Conservation (phyloP, 176 grass and related monocot species). For the Urochloa ruziziensis region DNA sequence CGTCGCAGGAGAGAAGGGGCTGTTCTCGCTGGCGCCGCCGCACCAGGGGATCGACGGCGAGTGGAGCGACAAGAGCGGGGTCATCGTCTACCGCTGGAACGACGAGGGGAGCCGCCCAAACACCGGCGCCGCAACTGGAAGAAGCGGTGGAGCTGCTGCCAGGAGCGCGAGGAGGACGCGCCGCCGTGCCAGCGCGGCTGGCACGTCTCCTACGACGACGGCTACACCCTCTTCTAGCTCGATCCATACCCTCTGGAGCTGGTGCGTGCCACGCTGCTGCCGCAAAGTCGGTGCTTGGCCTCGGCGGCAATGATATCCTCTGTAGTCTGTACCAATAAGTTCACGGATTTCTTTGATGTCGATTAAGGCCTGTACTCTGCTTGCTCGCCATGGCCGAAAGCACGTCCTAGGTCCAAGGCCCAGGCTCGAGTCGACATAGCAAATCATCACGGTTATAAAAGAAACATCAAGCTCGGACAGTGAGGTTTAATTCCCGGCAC, state of each 20-base stretch:
- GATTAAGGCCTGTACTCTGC: too few species aligned
- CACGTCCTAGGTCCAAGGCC: too few species aligned
- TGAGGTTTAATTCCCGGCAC: not conserved
- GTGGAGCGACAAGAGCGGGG: conserved; percentile 80
- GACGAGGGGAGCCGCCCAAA: conserved; percentile 45
- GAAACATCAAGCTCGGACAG: too few species aligned
- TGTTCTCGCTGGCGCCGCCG: conserved; percentile 70
- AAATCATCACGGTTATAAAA: too few species aligned
- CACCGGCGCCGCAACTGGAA: conserved; percentile 69
- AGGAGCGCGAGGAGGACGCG: conserved; percentile 60
- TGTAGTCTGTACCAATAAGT: not conserved
- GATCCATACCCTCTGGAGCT: too few species aligned
- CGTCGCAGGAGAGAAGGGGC: conserved; percentile 58
- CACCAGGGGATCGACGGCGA: conserved; percentile 86
- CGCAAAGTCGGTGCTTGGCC: not conserved
- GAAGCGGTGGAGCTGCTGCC: conserved; percentile 76
- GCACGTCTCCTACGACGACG: conserved; percentile 79
- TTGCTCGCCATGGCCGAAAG: too few species aligned
- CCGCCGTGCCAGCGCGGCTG: conserved; percentile 54
- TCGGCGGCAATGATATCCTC: not conserved
- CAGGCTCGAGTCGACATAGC: too few species aligned
- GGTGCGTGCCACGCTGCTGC: too few species aligned
- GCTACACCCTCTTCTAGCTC: conserved; percentile 61
- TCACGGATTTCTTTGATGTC: not conserved
- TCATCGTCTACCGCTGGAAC: conserved; percentile 86